Conservation (phyloP, 2,329 filamentous ascomycete species). For the Colletotrichum magnum region DNA sequence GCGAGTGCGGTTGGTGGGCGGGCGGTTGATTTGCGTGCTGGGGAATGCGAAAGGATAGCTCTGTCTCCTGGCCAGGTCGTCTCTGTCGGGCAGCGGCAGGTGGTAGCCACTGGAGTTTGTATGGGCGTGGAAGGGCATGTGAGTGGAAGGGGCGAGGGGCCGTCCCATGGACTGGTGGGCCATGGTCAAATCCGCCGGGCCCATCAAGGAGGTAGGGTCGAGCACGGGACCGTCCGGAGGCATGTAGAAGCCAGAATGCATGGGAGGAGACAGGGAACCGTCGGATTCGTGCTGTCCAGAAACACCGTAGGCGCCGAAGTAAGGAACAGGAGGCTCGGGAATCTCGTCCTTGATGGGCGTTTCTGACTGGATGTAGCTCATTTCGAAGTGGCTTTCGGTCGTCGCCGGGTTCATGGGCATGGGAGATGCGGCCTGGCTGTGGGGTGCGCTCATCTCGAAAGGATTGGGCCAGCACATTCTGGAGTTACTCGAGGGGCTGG, state of each 20-base stretch:
- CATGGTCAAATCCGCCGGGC: constrained; percentile 27
- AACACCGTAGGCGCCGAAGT: constrained; percentile 54
- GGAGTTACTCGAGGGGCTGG: constrained; percentile 63
- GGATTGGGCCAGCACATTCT: constrained; percentile 60
- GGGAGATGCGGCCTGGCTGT: constrained; percentile 60
- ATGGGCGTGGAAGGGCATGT: constrained; percentile 23
- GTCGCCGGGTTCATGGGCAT: constrained; percentile 50
- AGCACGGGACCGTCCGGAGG: neutral
- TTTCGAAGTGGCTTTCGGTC: constrained; percentile 54
- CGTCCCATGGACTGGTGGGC: constrained; percentile 10
- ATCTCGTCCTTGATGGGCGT: constrained; percentile 50
- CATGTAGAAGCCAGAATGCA: constrained; percentile 18
- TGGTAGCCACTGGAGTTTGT: neutral
- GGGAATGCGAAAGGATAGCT: constrained; percentile 20
- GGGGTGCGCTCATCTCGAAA: constrained; percentile 59
- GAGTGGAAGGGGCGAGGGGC: constrained; percentile 8
- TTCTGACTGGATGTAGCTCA: constrained; percentile 54
- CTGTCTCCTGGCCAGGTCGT: constrained; percentile 11
- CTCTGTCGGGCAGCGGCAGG: neutral
- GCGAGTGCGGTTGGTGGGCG: neutral
- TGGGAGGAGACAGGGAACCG: constrained; percentile 29
- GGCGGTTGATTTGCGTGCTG: constrained; percentile 31
- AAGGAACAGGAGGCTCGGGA: constrained; percentile 54
- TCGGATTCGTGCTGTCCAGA: constrained; percentile 42
- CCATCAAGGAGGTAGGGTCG: constrained; percentile 1